These are phyloP conservation scores for Athelia psychrophila DNA, from an alignment of 1,284 basidiomycete genomes.

Conservation along the genomic window DNA sequence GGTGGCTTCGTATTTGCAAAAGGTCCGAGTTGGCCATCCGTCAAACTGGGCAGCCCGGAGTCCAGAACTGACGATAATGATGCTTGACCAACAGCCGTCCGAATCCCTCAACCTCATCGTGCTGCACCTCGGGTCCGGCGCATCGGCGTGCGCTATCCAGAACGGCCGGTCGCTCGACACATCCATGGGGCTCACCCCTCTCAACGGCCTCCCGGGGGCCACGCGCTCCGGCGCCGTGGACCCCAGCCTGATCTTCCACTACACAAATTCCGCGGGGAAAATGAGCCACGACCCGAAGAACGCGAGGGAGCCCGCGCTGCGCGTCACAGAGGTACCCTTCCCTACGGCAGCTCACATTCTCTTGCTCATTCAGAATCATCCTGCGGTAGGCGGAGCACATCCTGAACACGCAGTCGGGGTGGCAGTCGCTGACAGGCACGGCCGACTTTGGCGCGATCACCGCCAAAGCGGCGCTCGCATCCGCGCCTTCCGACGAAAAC, in stretches of 20 bases:
- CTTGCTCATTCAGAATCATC: constrained; percentile 1
- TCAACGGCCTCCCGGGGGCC: constrained; percentile 82
- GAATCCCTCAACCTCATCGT: constrained; percentile 65
- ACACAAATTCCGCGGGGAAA: constrained; percentile 59
- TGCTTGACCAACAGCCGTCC: constrained; percentile 19
- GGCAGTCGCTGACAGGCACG: constrained; percentile 78
- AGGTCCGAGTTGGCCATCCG: constrained; percentile 34
- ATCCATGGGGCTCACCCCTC: constrained; percentile 78
- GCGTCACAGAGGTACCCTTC: constrained; percentile 52
- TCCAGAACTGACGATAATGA: neutral
- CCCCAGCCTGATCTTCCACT: constrained; percentile 85
- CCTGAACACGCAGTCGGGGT: constrained; percentile 71
- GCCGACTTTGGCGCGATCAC: constrained; percentile 73
- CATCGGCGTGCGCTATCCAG: constrained; percentile 74
- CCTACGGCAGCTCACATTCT: neutral
- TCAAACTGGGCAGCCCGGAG: neutral
- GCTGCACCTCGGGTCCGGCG: constrained; percentile 84
- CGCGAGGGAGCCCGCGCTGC: constrained; percentile 50
- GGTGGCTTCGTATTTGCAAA: constrained; percentile 56
- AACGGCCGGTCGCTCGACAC: constrained; percentile 77
- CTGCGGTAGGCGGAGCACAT: constrained; percentile 78
- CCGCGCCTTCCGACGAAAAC: constrained; percentile 17
- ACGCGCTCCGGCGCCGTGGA: constrained; percentile 82
- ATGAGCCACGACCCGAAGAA: constrained; percentile 49
- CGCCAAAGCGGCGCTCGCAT: constrained; percentile 26